phyloP scores from a whole-genome alignment of 768 basidiomycete species.

The Russula virescens region DNA sequence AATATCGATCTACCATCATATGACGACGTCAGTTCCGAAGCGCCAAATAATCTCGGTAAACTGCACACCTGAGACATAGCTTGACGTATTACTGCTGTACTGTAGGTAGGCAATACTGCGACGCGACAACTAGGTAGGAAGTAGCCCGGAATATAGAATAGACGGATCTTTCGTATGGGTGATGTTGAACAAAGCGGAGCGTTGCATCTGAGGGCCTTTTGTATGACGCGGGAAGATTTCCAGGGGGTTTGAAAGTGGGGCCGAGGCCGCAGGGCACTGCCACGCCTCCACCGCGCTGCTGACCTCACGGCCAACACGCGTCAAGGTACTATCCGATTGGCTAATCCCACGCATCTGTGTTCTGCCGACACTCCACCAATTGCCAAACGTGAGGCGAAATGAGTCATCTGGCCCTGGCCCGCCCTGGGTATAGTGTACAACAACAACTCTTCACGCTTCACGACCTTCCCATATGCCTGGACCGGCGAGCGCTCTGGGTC shows the following conservation, averaged over 20 bases:
- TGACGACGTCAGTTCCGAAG: not conserved
- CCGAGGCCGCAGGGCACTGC: not conserved
- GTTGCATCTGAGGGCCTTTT: not conserved
- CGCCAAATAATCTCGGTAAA: not conserved
- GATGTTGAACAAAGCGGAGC: not conserved
- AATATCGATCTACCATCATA: slow-evolving; percentile 7
- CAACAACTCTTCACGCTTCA: too few species aligned
- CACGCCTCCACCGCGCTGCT: slow-evolving; percentile 9
- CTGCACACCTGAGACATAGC: slow-evolving; percentile 13
- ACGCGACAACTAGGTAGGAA: not conserved
- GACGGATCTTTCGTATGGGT: not conserved
- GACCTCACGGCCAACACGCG: slow-evolving; percentile 7
- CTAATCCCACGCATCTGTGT: not conserved
- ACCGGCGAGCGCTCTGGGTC: too few species aligned
- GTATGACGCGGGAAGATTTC: not conserved
- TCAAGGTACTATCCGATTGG: not conserved
- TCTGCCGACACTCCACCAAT: too few species aligned
- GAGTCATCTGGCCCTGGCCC: not conserved
- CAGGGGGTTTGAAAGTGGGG: not conserved
- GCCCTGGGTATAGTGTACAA: not conserved
- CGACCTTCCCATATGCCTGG: too few species aligned
- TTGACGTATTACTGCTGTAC: not conserved
- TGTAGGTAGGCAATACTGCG: not conserved
- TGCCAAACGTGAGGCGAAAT: not conserved
- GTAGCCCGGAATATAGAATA: not conserved